phyloP scores from a whole-genome alignment of 805 yeast species.

The Metschnikowia lunata region DNA sequence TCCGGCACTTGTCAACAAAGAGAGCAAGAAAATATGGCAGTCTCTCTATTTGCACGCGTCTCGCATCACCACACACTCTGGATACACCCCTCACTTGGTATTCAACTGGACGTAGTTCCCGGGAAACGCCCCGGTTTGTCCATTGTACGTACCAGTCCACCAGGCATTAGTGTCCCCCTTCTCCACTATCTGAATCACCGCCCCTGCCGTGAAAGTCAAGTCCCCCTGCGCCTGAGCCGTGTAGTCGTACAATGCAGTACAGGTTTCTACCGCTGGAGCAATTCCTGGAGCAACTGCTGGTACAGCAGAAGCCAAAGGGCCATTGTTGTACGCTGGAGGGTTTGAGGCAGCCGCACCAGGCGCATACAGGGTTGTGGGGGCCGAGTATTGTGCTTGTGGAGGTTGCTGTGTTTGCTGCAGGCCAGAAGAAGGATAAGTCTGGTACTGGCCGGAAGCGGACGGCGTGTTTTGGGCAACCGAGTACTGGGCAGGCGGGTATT shows the following conservation, averaged over 20 bases:
- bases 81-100: slow-evolving; percentile 3
- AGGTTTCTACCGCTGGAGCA: slow-evolving; percentile 41
- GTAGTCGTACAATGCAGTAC: slow-evolving; percentile 90
- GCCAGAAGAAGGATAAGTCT: slow-evolving; percentile 11
- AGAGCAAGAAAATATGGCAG: too few species aligned
- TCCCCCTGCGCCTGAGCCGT: slow-evolving; percentile 93
- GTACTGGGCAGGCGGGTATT: not conserved
- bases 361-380: slow-evolving; percentile 13
- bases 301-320: slow-evolving; percentile 8
- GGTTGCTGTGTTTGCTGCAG: slow-evolving; percentile 23
- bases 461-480: not conserved
- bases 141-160: slow-evolving; percentile 94
- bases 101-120: slow-evolving; percentile 90
- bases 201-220: slow-evolving; percentile 81
- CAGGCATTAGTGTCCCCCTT: slow-evolving; percentile 90
- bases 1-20: too few species aligned
- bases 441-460: slow-evolving; percentile 9
- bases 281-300: slow-evolving; percentile 29
- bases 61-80: too few species aligned
- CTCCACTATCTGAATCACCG: slow-evolving; percentile 75
- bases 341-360: slow-evolving; percentile 9
- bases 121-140: slow-evolving; percentile 88
- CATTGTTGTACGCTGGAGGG: slow-evolving; percentile 16
- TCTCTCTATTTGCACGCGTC: too few species aligned
- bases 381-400: slow-evolving; percentile 21